Conservation (phyloP, 352 stramenopile species). For the Phytophthora aleatoria region DNA sequence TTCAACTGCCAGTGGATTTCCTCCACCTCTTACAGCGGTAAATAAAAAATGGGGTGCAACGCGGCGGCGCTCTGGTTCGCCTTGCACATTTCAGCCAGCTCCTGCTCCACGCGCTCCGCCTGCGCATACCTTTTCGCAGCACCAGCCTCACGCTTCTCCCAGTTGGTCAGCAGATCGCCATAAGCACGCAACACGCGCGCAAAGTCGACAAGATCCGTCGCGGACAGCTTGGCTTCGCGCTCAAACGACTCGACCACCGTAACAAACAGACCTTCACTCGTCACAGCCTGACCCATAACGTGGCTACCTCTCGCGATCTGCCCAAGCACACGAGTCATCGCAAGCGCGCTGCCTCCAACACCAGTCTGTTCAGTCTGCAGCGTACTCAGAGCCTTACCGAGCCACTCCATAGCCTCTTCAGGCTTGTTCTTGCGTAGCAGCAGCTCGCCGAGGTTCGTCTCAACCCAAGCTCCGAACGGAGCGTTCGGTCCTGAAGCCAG, state of each 20-base stretch:
- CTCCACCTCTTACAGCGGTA: constrained; percentile 40
- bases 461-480: constrained; percentile 67
- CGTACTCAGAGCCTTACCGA: constrained; percentile 68
- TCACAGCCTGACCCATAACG: constrained; percentile 65
- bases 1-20: constrained; percentile 4
- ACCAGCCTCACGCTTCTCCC: constrained; percentile 59
- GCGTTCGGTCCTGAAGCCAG: constrained; percentile 53
- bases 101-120: constrained; percentile 43
- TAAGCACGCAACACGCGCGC: constrained; percentile 65
- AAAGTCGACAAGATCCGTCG: constrained; percentile 70
- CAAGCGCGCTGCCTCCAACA: constrained; percentile 54
- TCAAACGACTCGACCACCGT: constrained; percentile 74
- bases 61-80: constrained; percentile 32
- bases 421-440: constrained; percentile 61
- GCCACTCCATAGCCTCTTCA: constrained; percentile 70
- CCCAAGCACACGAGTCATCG: constrained; percentile 65
- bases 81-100: constrained; percentile 37
- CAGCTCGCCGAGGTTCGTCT: constrained; percentile 76
- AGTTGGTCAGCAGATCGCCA: constrained; percentile 53
- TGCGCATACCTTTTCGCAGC: constrained; percentile 48
- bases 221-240: constrained; percentile 55
- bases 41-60: constrained; percentile 59
- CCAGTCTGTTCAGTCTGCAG: constrained; percentile 56
- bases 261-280: constrained; percentile 72
- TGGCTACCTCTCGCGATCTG: constrained; percentile 76